Percentiles rank a stretch among this genome's conserved stretches.
Evolutionary conservation across 2,329 filamentous ascomycete species (phyloP).

Genomic region (Akanthomyces muscarius): DNA sequence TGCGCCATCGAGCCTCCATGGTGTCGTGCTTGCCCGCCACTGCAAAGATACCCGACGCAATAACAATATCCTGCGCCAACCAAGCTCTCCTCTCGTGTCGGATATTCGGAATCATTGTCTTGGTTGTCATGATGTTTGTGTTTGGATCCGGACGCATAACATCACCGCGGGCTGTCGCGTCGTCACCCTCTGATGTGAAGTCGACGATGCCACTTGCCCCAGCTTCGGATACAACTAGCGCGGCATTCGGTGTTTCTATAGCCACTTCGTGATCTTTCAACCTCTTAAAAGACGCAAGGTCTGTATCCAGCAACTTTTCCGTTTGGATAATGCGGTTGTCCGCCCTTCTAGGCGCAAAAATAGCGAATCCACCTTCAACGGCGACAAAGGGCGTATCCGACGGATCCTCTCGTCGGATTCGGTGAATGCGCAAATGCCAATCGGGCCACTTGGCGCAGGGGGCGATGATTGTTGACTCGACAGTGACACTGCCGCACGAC

Average conservation of each 20-base stretch:
- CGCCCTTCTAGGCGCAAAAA: slow-evolving; percentile 3
- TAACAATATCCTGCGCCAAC: neutral
- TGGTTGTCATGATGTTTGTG: slow-evolving; percentile 24
- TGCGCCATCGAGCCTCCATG: neutral
- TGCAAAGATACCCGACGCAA: slow-evolving; percentile 6
- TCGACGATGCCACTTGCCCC: slow-evolving; percentile 20
- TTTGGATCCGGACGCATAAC: slow-evolving; percentile 26
- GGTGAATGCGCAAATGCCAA: slow-evolving; percentile 31
- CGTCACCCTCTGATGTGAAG: slow-evolving; percentile 3
- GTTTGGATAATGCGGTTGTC: slow-evolving; percentile 11
- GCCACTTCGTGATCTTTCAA: neutral
- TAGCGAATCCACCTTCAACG: slow-evolving; percentile 25
- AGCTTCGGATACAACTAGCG: slow-evolving; percentile 17
- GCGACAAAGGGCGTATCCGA: slow-evolving; percentile 11
- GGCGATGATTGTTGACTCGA: slow-evolving; percentile 28
- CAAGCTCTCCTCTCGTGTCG: neutral
- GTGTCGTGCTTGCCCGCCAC: neutral
- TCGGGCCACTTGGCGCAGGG: slow-evolving; percentile 31
- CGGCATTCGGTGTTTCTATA: slow-evolving; percentile 6
- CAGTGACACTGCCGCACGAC: slow-evolving; percentile 22
- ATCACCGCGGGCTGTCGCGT: neutral
- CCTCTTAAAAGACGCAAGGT: neutral
- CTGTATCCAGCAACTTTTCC: neutral
- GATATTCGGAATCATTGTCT: slow-evolving; percentile 23
- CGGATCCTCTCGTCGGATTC: slow-evolving; percentile 4